Evolutionary conservation across 495 filamentous ascomycete species (phyloP), one percentile per base, ranked within the genome.

Genomic region (Xylaria palmicola): DNA sequence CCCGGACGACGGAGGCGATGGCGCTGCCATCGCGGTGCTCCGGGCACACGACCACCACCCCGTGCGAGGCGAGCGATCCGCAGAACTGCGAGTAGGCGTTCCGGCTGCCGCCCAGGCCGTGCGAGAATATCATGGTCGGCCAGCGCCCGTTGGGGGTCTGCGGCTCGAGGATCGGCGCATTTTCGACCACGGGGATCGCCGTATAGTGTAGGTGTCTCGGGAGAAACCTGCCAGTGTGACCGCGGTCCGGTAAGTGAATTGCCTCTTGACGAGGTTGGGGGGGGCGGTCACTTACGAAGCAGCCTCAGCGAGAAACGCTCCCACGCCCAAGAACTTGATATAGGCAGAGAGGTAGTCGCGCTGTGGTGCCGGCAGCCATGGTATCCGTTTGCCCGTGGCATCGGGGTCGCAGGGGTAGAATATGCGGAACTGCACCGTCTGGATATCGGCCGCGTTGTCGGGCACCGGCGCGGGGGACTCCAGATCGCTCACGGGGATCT

Each of bases 71-170:
- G 22, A 93, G 66, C 0, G 88, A 88, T 6, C 88, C 87, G 20
- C 78, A 81, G 9, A 92, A 62, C 65, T 91, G 82, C 36, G 87
- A 90, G 74, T 93, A 93, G 22, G 90, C 79, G 50, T 91, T 90
- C 32, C 87, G 76, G 40, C 81, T 85, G 17, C 90, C 90, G 4
- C 87, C 90, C 2, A 93, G 78, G 3, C 90, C 90, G 68, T 93
- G 90, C 9, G 89, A 91, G 73, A 93, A 92, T 32, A 93, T 77
- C 75, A 89, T 83, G 0, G 90, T 88, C 1, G 90, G 90, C 85
- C 90, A 91, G 76, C 83, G 74, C 20, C 70, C 64, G 50, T 74
- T 60, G 5, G 72, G 59, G 44, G 62, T 67, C 26, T 73, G 65
- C 6, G 69, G 67, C 10, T 65, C 36, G 24, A 72, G 71, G 2